Conservation (phyloP, 2,329 filamentous ascomycete genomes). For the Xylariomycetidae sp. region DNA sequence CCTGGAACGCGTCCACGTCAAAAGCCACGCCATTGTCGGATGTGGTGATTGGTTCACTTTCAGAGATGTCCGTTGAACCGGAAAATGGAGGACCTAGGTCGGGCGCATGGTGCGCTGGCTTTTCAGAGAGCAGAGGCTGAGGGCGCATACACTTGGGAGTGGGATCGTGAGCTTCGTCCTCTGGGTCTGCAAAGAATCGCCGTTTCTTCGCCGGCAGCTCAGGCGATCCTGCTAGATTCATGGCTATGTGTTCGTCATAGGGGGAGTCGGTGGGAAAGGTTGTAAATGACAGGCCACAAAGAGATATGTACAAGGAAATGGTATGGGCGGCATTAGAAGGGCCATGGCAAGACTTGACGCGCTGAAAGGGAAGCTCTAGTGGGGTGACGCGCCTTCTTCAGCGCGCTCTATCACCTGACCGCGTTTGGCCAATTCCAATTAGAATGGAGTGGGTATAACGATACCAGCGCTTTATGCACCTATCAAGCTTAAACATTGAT, state of each 20-base stretch:
- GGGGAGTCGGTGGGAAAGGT: neutral
- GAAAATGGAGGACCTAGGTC: conserved; percentile 10
- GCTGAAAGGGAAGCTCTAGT: conserved; percentile 3
- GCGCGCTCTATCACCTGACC: conserved; percentile 34
- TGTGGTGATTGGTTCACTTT: neutral
- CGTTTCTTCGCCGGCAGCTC: conserved; percentile 30
- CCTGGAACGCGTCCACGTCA: conserved; percentile 52
- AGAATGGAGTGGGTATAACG: too few relatives aligned
- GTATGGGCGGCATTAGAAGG: too few relatives aligned
- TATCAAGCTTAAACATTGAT: too few relatives aligned
- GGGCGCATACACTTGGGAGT: conserved; percentile 9
- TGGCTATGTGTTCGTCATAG: conserved; percentile 15
- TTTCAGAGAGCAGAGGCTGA: conserved; percentile 14
- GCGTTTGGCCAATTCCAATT: conserved; percentile 13
- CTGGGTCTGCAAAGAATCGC: conserved; percentile 35
- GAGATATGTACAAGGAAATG: too few relatives aligned
- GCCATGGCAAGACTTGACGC: neutral
- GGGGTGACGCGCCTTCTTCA: conserved; percentile 18
- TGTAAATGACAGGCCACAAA: neutral
- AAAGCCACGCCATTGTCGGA: conserved; percentile 34
- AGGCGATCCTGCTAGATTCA: conserved; percentile 32
- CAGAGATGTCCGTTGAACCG: too few relatives aligned
- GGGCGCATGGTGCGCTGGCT: conserved; percentile 14
- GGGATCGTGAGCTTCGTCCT: conserved; percentile 20
- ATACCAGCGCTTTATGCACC: too few relatives aligned